Base-by-base conservation (phyloP, 345 rosid species). In the Bruguiera parviflora region DNA sequence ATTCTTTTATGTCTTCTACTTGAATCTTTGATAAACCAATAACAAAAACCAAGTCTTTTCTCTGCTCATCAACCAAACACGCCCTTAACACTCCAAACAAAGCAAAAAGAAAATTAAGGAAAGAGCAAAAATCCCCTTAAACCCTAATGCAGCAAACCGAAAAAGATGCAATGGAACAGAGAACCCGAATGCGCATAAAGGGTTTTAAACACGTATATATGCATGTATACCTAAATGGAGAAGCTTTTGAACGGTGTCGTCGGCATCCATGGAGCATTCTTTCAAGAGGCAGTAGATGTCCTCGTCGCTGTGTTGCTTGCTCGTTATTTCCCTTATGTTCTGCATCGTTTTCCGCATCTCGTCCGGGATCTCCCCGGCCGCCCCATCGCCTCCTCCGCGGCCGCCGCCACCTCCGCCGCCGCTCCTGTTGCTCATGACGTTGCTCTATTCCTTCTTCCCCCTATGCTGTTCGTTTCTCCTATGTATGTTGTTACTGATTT, bases 351-450 rank as follows among this genome's bases (percentile, higher is more conserved):
- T 57, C 60, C 57, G 61, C 1, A 61, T 71, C 85, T 73, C 81
- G 75, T 76, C 83, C 18, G 90, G 88, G 77, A 90, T 87, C 84
- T 80, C 68, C 74, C 84, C 66, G 43, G 39, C 53, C 61, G 6
- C 57, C 18, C 43, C 77, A 49, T 75, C 85, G 3, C 74, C 71
- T 8, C 74, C 83, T 15, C 80, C 85, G n/a, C n/a, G n/a, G n/a
- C n/a, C n/a, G n/a, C n/a, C n/a, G n/a, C n/a, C n/a, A n/a, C 49
- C 28, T 0, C 27, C 63, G 4, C 51, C 70, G 59, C 61, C 63
- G 66, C 70, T 47, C 15, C 57, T 21, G 61, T 29, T 80, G 78
- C 81, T 84, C 86, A 83, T 85, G 46, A 9, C 13, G 49, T 43
- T 43, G 49, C 49, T 43, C 19, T 43, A 18, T 43, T 43, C 13